Evolutionary conservation across 108 stramenopile species (phyloP).

Genomic region (Skeletonema costatum): DNA sequence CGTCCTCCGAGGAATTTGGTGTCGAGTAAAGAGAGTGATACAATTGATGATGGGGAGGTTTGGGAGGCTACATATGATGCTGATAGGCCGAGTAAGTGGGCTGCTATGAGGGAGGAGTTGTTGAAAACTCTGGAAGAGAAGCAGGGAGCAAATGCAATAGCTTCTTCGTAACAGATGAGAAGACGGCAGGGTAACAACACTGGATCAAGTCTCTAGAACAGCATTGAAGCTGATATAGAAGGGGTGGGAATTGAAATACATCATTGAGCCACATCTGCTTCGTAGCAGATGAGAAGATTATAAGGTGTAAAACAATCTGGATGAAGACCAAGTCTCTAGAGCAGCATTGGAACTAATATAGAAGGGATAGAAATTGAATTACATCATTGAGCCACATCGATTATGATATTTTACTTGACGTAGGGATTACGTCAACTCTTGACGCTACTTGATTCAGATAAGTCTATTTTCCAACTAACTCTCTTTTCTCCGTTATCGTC

Average conservation of each 20-base stretch:
- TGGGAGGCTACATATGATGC: slow-evolving; percentile 79
- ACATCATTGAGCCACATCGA: no score
- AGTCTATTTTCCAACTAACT: background rate
- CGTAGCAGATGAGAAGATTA: no score
- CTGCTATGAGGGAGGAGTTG: slow-evolving; percentile 40
- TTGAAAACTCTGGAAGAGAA: slow-evolving; percentile 33
- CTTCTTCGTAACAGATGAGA: background rate
- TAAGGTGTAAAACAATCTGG: no score
- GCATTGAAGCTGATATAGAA: no score
- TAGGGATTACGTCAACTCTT: no score
- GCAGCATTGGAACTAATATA: no score
- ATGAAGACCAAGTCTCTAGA: no score
- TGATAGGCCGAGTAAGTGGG: slow-evolving; percentile 38
- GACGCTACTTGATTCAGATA: background rate
- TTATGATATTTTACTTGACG: no score
- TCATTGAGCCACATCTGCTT: no score
- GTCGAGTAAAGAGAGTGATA: slow-evolving; percentile 77
- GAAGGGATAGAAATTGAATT: no score
- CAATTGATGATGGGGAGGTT: slow-evolving; percentile 68
- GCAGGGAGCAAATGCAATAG: slow-evolving; percentile 2
- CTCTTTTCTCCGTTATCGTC: background rate
- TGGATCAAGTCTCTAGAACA: no score
- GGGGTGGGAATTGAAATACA: no score
- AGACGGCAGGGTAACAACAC: background rate
- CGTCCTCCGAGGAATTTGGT: slow-evolving; percentile 53